Conservation (phyloP, 139 green algal species). For the Volvox reticuliferus region DNA sequence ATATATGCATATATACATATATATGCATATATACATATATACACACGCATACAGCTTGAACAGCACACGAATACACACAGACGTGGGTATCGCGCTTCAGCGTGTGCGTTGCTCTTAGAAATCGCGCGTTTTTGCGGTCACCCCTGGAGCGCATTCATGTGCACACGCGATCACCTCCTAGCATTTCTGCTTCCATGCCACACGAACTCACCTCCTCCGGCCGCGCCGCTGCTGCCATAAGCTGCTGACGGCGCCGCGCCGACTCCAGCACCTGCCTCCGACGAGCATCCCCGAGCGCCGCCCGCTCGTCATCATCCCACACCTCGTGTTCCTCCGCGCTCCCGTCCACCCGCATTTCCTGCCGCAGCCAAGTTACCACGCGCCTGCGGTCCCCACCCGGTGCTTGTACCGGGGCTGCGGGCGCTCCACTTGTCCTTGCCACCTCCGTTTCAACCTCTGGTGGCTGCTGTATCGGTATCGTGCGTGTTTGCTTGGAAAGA, state of each 20-base stretch:
- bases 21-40: too few relatives aligned
- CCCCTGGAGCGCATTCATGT: too few relatives aligned
- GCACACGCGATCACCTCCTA: too few relatives aligned
- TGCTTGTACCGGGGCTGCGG: not conserved
- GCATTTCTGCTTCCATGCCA: too few relatives aligned
- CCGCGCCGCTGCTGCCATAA: conserved; percentile 4
- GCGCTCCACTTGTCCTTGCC: not conserved
- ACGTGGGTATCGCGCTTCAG: too few relatives aligned
- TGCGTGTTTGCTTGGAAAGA: too few relatives aligned
- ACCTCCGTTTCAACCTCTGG: not conserved
- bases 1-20: too few relatives aligned
- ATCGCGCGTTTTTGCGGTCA: too few relatives aligned
- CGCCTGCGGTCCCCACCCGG: not conserved
- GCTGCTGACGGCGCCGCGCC: not conserved
- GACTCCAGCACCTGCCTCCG: conserved; percentile 25
- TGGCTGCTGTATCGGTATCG: not conserved
- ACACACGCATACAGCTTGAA: too few relatives aligned
- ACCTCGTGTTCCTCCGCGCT: not conserved
- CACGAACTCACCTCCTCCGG: conserved; percentile 28
- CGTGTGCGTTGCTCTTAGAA: too few relatives aligned
- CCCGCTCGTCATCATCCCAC: conserved; percentile 3
- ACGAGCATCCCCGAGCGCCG: conserved; percentile 18
- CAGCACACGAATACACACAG: too few relatives aligned
- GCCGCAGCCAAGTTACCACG: not conserved
- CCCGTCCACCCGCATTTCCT: not conserved